Conservation (phyloP, 805 yeast genomes). For the Candida bentonensis region DNA sequence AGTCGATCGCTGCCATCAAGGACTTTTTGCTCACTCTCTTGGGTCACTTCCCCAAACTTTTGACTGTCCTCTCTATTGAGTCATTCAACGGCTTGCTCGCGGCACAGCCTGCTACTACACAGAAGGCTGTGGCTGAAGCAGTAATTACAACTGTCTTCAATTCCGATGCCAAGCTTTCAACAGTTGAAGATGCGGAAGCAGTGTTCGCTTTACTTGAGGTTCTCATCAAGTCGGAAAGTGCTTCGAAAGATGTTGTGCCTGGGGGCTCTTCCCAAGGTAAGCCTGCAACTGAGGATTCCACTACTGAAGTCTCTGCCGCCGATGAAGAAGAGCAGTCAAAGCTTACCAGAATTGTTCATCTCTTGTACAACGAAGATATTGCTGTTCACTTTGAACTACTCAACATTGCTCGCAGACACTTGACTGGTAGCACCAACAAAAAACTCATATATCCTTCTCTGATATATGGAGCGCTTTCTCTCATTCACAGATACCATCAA, state of each 20-base stretch:
- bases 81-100: constrained; percentile 41
- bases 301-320: constrained; percentile 12
- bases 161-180: constrained; percentile 25
- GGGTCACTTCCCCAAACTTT: constrained; percentile 16
- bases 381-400: constrained; percentile 32
- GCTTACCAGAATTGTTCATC: constrained; percentile 55
- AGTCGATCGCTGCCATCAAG: constrained; percentile 8
- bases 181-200: constrained; percentile 38
- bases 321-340: constrained; percentile 19
- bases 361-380: constrained; percentile 39
- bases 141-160: constrained; percentile 45
- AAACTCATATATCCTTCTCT: constrained; percentile 66
- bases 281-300: constrained; percentile 5
- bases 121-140: constrained; percentile 42
- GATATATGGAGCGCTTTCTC: constrained; percentile 43
- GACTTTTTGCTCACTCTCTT: constrained; percentile 24
- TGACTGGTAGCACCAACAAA: constrained; percentile 30
- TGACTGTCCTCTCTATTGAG: constrained; percentile 25
- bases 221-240: constrained; percentile 29
- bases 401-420: constrained; percentile 30
- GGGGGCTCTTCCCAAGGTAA: constrained; percentile 10
- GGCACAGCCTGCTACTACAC: constrained; percentile 36
- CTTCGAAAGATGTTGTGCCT: constrained; percentile 10
- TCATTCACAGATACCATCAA: constrained; percentile 36
- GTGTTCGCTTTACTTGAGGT: constrained; percentile 45